phyloP scores from a whole-genome alignment of 1,284 basidiomycete species.

The Moesziomyces globuligerus region DNA sequence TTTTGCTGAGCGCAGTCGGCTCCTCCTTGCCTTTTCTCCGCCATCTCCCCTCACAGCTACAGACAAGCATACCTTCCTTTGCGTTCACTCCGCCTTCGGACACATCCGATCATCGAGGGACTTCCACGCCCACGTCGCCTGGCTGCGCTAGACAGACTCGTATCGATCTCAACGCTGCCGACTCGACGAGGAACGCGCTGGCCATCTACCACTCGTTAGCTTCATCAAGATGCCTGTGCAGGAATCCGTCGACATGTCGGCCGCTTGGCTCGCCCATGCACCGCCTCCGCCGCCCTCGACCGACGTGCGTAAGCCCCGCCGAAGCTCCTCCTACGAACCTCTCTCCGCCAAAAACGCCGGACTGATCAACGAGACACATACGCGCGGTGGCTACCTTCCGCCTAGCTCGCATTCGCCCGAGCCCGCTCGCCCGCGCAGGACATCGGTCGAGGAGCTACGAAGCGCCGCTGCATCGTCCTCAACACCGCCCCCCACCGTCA shows the following conservation, averaged over 20 bases:
- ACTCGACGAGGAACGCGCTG: too few relatives aligned
- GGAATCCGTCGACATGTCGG: conserved; percentile 39
- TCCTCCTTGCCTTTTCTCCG: too few relatives aligned
- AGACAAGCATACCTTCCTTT: too few relatives aligned
- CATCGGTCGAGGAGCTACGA: conserved; percentile 25
- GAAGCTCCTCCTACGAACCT: conserved; percentile 46
- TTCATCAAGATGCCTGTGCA: conserved; percentile 37
- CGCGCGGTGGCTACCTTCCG: conserved; percentile 51
- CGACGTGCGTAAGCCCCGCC: conserved; percentile 28
- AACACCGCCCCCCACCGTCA: conserved; percentile 19
- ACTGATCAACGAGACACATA: conserved; percentile 34
- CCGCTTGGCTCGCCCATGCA: conserved; percentile 56
- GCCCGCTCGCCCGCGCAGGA: conserved; percentile 26
- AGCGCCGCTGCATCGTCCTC: conserved; percentile 16
- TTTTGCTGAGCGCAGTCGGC: too few relatives aligned
- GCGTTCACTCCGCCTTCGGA: too few relatives aligned
- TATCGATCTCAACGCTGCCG: too few relatives aligned
- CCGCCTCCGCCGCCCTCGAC: conserved; percentile 50
- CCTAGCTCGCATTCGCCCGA: conserved; percentile 53
- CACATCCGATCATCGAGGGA: too few relatives aligned
- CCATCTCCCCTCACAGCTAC: too few relatives aligned
- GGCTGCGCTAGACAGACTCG: too few relatives aligned
- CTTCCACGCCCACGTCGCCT: too few relatives aligned
- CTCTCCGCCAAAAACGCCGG: conserved; percentile 17
- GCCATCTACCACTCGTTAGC: too few relatives aligned